Evolutionary conservation across 768 basidiomycete species (phyloP).

Genomic region (Boletus sp.): DNA sequence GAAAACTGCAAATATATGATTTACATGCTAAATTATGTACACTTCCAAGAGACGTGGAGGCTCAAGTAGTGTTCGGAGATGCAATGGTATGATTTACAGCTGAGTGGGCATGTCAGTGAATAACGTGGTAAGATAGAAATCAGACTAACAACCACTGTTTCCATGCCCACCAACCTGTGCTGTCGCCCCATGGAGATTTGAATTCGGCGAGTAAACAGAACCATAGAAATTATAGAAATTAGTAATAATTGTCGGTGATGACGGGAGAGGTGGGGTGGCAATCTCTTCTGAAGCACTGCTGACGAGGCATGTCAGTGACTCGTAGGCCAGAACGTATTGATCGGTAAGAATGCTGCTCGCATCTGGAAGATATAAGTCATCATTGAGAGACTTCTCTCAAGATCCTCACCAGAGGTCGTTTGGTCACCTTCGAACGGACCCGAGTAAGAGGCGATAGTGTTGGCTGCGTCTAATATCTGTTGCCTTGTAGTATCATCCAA

Average conservation of each 20-base stretch:
- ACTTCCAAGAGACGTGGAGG: too few relatives aligned
- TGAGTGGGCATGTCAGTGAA: background rate
- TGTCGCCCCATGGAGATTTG: background rate
- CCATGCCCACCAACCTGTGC: background rate
- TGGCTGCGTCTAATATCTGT: slow-evolving; percentile 1
- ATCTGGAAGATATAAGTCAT: background rate
- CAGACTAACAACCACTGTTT: slow-evolving; percentile 10
- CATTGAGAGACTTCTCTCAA: background rate
- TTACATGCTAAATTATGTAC: too few relatives aligned
- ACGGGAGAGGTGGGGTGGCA: background rate
- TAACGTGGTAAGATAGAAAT: background rate
- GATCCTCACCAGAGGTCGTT: slow-evolving; percentile 1
- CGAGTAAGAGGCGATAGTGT: background rate
- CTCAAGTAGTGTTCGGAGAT: background rate
- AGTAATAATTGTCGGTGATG: background rate
- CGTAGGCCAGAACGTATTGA: background rate
- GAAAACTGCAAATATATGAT: too few relatives aligned
- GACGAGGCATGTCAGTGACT: background rate
- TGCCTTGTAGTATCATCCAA: slow-evolving; percentile 3
- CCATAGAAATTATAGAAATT: background rate
- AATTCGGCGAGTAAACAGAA: background rate
- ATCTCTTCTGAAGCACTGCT: background rate
- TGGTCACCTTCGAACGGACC: background rate
- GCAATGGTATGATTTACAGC: background rate
- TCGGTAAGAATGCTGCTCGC: background rate